Conservation (phyloP, 2,329 filamentous ascomycete species). For the Ilyonectria robusta region DNA sequence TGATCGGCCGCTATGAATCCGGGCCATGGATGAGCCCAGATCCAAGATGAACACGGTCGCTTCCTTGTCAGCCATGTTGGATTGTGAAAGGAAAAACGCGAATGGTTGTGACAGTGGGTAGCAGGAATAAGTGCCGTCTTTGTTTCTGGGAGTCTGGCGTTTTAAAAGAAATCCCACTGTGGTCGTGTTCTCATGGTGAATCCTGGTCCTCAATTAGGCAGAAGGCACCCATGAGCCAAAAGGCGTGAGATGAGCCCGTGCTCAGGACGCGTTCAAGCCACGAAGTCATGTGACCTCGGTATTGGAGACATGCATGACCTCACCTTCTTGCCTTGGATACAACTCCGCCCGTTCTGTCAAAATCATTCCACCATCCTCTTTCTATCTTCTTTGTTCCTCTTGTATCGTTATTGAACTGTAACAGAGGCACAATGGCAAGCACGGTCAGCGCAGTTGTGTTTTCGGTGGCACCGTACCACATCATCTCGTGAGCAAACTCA, state of each 20-base stretch:
- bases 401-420: conserved; percentile 13
- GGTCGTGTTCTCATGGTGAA: conserved; percentile 39
- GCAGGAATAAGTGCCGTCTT: not conserved
- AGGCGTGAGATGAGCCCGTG: conserved; percentile 31
- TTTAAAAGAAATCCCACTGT: conserved; percentile 32
- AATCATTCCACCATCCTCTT: conserved; percentile 5
- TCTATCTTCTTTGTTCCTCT: conserved; percentile 2
- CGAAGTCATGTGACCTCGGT: conserved; percentile 51
- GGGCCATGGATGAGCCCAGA: conserved; percentile 86
- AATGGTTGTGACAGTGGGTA: conserved; percentile 1
- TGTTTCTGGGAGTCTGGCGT: conserved; percentile 11
- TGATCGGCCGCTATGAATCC: conserved; percentile 77
- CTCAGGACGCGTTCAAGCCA: conserved; percentile 45
- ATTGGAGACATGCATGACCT: conserved; percentile 17
- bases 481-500: conserved; percentile 72
- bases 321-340: conserved; percentile 16
- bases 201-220: conserved; percentile 46
- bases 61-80: conserved; percentile 90
- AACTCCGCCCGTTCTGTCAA: not conserved
- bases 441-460: conserved; percentile 69
- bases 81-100: conserved; percentile 10
- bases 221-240: conserved; percentile 40
- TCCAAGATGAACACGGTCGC: conserved; percentile 94
- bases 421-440: conserved; percentile 57
- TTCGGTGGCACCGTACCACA: conserved; percentile 80